Evolutionary conservation across 176 grass and related monocot species (phyloP).

Genomic region (Ensete ventricosum): DNA sequence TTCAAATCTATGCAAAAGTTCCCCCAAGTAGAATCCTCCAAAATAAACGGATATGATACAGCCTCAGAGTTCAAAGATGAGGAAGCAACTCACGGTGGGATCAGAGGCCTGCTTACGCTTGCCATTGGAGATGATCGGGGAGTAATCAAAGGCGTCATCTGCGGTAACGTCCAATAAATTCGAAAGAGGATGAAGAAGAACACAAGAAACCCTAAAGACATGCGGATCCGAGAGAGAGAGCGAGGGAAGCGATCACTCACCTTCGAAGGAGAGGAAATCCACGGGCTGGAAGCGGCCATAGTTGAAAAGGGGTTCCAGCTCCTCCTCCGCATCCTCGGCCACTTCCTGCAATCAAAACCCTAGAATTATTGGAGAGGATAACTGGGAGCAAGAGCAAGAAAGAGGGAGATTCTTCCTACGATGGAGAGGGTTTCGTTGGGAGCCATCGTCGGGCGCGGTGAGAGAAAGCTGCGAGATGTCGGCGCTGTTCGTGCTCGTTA

Average conservation of each 20-base stretch:
- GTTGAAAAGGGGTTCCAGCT: constrained; percentile 90
- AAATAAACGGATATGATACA: not conserved
- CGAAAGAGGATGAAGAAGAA: not conserved
- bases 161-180: not conserved
- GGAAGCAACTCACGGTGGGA: constrained; percentile 9
- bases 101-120: constrained; percentile 34
- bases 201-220: too few relatives aligned
- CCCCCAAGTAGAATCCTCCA: not conserved
- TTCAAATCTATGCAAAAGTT: not conserved
- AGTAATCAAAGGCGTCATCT: constrained; percentile 63
- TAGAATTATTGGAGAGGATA: not conserved
- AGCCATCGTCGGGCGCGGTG: not conserved
- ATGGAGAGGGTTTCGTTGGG: not conserved
- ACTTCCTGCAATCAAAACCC: not conserved
- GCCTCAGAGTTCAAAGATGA: not conserved
- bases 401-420: not conserved
- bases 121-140: constrained; percentile 48
- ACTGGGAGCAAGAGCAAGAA: not conserved
- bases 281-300: constrained; percentile 63
- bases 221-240: not conserved
- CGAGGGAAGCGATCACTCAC: constrained; percentile 20
- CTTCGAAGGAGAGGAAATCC: constrained; percentile 52
- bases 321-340: constrained; percentile 27
- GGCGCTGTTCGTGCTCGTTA: too few relatives aligned
- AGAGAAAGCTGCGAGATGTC: too few relatives aligned